Base-by-base conservation (phyloP, 108 stramenopile species). In the Phaeodactylum tricornutum region DNA sequence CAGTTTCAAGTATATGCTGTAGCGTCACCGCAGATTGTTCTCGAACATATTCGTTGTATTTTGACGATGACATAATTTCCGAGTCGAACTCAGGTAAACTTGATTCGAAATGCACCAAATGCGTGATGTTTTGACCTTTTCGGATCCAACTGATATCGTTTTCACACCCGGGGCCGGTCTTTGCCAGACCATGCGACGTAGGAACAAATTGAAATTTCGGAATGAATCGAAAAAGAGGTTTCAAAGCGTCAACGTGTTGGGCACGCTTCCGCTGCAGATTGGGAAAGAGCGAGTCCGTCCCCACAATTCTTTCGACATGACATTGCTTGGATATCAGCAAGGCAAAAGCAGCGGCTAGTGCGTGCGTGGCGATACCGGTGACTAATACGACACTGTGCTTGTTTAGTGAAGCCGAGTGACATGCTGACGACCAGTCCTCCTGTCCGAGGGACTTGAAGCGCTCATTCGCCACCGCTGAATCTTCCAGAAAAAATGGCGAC, bases 361-460 rank as follows among this genome's bases (percentile, higher is more conserved):
- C 51, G 59, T 79, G 74, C 14, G 70, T 50, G 24, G 77, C 40
- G n/a, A 79, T 65, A 23, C 72, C 71, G 0, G 79, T 72, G 29
- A 85, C 54, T 3, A 81, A 45, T 4, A 85, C 59, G 22, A 64
- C 31, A 21, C 71, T 71, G 9, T 19, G 38, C 50, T 34, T 30
- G 27, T 51, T 27, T 43, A 15, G 25, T 29, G 41, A 43, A 22
- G 25, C 3, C 17, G 15, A 43, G 7, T n/a, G 11, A n/a, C 24
- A 17, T n/a, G 22, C 19, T 5, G 43, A 47, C 29, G 56, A n/a
- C n/a, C n/a, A n/a, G n/a, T n/a, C n/a, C n/a, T n/a, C n/a, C n/a
- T n/a, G n/a, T n/a, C n/a, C n/a, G n/a, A n/a, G n/a, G n/a, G n/a
- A n/a, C n/a, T n/a, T n/a, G n/a, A n/a, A n/a, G n/a, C n/a, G n/a